phyloP scores from a whole-genome alignment of 176 grass and related monocot genomes.

The Calamus simplicifolius region DNA sequence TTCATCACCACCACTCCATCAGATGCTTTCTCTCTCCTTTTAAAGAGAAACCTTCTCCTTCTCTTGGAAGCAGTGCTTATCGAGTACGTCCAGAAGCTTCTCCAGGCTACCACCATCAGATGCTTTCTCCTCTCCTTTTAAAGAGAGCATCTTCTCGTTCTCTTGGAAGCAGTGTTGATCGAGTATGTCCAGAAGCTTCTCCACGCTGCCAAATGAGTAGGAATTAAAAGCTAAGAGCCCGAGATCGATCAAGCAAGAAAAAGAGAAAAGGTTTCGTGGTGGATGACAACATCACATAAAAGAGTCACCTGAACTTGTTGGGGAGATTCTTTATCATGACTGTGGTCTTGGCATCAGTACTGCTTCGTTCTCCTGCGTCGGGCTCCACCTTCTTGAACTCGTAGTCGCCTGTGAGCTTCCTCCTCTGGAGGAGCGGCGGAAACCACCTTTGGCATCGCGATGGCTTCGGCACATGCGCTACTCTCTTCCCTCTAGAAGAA shows the following conservation, averaged over 20 bases:
- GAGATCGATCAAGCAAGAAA: background rate
- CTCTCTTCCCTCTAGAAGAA: too few species aligned
- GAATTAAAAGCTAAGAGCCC: background rate
- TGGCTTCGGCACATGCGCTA: too few species aligned
- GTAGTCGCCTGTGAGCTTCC: background rate
- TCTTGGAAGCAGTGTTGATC: constrained; percentile 34
- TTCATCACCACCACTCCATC: too few species aligned
- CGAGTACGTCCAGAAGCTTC: constrained; percentile 26
- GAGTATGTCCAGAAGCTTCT: constrained; percentile 20
- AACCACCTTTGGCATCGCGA: too few species aligned
- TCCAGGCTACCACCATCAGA: constrained; percentile 17
- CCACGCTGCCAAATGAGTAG: constrained; percentile 17
- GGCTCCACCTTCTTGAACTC: background rate
- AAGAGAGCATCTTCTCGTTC: constrained; percentile 11
- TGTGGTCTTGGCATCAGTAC: constrained; percentile 5
- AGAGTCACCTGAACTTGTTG: constrained; percentile 25
- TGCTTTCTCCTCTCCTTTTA: background rate
- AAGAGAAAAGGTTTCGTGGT: background rate
- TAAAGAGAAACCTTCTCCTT: constrained; percentile 10
- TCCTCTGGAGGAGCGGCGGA: too few species aligned
- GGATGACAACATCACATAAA: background rate
- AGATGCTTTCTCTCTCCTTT: background rate
- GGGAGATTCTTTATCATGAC: constrained; percentile 68
- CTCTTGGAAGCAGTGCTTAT: constrained; percentile 32
- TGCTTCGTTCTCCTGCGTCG: background rate